These are phyloP conservation scores for Fusarium stilboides DNA, from an alignment of 2,329 filamentous ascomycete species.

Conservation along the genomic window DNA sequence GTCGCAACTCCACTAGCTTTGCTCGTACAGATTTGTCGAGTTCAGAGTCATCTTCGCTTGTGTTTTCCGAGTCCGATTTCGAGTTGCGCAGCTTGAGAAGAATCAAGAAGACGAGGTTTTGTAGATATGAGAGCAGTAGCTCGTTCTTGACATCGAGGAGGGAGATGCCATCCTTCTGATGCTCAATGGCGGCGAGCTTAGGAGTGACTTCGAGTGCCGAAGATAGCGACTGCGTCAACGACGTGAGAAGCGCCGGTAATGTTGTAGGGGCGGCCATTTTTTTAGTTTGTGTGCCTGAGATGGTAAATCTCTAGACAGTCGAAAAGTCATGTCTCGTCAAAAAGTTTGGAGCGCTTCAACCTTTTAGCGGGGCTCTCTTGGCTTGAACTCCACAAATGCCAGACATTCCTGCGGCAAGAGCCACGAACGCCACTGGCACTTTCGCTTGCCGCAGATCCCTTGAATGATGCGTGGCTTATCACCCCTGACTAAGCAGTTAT, in stretches of 20 bases:
- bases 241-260: slow-evolving; percentile 66
- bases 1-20: slow-evolving; percentile 90
- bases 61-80: slow-evolving; percentile 47
- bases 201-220: slow-evolving; percentile 78
- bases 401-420: slow-evolving; percentile 6
- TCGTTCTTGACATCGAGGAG: slow-evolving; percentile 97
- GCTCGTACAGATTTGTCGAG: slow-evolving; percentile 78
- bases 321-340: slow-evolving; percentile 35
- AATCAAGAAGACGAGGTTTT: slow-evolving; percentile 92
- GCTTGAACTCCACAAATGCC: slow-evolving; percentile 16
- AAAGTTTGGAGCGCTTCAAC: slow-evolving; percentile 50
- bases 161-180: slow-evolving; percentile 90
- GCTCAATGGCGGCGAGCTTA: slow-evolving; percentile 73
- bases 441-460: slow-evolving; percentile 10
- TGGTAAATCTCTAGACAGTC: slow-evolving; percentile 28
- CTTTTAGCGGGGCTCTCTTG: slow-evolving; percentile 51
- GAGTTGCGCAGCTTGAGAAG: slow-evolving; percentile 81
- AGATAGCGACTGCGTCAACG: slow-evolving; percentile 71
- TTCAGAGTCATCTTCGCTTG: slow-evolving; percentile 58
- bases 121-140: slow-evolving; percentile 94
- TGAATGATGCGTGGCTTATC: slow-evolving; percentile 31
- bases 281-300: slow-evolving; percentile 47
- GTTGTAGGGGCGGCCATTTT: slow-evolving; percentile 66
- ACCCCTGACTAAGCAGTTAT: slow-evolving; percentile 47
- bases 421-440: slow-evolving; percentile 31